These are phyloP conservation scores for Microdochium bolleyi DNA, from an alignment of 2,329 filamentous ascomycete genomes.

Conservation along the genomic window DNA sequence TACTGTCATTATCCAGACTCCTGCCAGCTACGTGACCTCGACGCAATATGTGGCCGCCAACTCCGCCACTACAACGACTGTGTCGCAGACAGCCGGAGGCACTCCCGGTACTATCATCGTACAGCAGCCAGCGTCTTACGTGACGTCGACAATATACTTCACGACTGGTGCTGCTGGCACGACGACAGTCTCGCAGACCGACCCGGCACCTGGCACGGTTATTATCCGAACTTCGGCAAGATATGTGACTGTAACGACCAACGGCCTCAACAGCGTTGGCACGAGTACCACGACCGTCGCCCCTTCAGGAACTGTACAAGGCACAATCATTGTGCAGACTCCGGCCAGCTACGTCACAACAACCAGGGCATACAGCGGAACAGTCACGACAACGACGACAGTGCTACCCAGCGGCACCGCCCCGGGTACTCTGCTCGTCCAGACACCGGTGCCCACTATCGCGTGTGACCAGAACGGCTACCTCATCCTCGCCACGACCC, in stretches of 20 bases:
- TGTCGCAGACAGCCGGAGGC: background rate
- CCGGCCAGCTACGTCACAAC: constrained; percentile 1
- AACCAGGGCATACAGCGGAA: background rate
- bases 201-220: background rate
- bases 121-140: background rate
- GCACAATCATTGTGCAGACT: background rate
- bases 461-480: background rate
- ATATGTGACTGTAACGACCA: background rate
- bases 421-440: constrained; percentile 4
- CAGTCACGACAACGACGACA: constrained; percentile 5
- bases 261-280: background rate
- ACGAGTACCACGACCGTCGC: background rate
- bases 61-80: background rate
- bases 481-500: background rate
- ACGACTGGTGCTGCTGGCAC: background rate
- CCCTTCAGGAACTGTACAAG: background rate
- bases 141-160: background rate
- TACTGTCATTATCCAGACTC: background rate
- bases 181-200: background rate
- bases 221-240: background rate
- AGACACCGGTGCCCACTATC: constrained; percentile 2
- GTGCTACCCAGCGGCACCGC: constrained; percentile 4
- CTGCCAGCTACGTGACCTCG: constrained; percentile 2
- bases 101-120: constrained; percentile 1
- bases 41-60: constrained; percentile 1